Evolutionary conservation across 1,139 yeast species (phyloP).

Genomic region (Zygosaccharomyces pseudobailii): DNA sequence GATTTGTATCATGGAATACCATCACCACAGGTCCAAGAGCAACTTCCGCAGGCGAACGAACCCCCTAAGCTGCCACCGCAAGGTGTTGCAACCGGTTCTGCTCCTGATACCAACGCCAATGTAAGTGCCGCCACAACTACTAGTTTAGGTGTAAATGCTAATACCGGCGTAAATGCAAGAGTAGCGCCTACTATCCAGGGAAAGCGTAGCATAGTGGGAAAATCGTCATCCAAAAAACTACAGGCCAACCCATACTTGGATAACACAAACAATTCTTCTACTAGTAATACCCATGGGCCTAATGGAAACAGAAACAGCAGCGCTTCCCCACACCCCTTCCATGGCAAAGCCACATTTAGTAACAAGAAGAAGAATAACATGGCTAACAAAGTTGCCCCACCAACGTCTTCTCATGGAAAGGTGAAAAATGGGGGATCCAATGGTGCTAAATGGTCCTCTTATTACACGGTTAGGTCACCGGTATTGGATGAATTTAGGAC

Average conservation of each 20-base stretch:
- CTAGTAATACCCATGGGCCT: neutral
- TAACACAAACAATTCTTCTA: constrained; percentile 4
- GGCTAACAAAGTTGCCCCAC: constrained; percentile 7
- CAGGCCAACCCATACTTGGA: constrained; percentile 18
- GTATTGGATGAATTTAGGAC: constrained; percentile 77
- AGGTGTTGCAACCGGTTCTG: neutral
- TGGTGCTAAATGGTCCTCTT: constrained; percentile 1
- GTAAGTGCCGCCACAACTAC: no score
- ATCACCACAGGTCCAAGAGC: neutral
- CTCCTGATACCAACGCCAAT: neutral
- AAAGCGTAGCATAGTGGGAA: neutral
- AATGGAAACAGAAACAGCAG: neutral
- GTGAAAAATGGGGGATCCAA: constrained; percentile 2
- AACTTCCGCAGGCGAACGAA: neutral
- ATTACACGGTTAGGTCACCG: constrained; percentile 50
- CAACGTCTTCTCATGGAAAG: neutral
- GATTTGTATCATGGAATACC: constrained; percentile 7
- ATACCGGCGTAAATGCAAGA: no score
- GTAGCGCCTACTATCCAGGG: neutral
- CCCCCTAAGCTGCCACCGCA: neutral
- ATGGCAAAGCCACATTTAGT: constrained; percentile 2
- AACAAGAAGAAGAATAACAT: constrained; percentile 3
- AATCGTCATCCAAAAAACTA: constrained; percentile 8
- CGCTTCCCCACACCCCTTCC: constrained; percentile 2
- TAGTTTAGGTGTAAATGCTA: no score